Evolutionary conservation across 1,139 yeast genomes (phyloP).

Genomic region (Entelexis paramagnoliae): DNA sequence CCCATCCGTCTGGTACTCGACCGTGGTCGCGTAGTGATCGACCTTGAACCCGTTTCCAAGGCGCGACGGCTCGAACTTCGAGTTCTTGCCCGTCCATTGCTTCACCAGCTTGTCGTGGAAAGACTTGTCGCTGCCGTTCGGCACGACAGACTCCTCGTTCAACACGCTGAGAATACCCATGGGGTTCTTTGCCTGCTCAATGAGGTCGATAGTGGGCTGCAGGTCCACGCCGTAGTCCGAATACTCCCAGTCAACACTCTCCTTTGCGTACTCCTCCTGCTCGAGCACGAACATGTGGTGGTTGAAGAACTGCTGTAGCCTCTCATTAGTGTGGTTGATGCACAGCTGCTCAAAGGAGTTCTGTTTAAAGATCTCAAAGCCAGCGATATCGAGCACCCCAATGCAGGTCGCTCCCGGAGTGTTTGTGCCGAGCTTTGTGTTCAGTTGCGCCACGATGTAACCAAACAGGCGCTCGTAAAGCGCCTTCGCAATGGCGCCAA

Average conservation of each 20-base stretch:
- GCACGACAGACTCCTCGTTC: constrained; percentile 94
- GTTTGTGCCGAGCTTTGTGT: constrained; percentile 40
- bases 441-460: constrained; percentile 64
- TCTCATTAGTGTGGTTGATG: constrained; percentile 93
- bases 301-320: constrained; percentile 90
- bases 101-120: constrained; percentile 70
- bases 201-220: constrained; percentile 87
- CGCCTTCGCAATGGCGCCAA: constrained; percentile 82
- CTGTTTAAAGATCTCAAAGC: constrained; percentile 84
- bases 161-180: constrained; percentile 81
- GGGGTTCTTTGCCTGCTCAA: constrained; percentile 53
- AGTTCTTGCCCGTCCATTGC: constrained; percentile 49
- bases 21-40: constrained; percentile 91
- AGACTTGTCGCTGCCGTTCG: constrained; percentile 73
- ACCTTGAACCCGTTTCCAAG: constrained; percentile 49
- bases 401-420: constrained; percentile 43
- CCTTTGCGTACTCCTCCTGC: constrained; percentile 88
- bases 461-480: constrained; percentile 79
- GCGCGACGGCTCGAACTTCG: constrained; percentile 63
- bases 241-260: constrained; percentile 92
- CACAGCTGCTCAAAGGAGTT: constrained; percentile 95
- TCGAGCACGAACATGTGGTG: constrained; percentile 96
- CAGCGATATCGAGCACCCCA: constrained; percentile 94
- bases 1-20: constrained; percentile 80
- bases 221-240: constrained; percentile 95